A percentile compares a stretch with the other conserved stretches of the same genome.
These are phyloP conservation scores for Rhynchosporium graminicola DNA, from an alignment of 2,329 filamentous ascomycete genomes.

Conservation along the genomic window DNA sequence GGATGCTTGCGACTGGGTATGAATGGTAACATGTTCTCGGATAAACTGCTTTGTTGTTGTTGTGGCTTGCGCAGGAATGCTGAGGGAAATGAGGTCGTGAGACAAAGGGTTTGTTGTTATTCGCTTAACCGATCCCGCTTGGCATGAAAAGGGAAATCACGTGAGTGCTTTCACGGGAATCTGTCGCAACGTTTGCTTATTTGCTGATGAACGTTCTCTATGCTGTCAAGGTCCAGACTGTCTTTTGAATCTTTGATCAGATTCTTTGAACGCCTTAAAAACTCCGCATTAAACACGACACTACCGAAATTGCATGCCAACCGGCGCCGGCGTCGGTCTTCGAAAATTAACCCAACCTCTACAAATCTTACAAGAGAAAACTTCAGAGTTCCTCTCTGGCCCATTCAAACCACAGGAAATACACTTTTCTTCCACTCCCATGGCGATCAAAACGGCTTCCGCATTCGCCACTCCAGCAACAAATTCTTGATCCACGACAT, in stretches of 20 bases:
- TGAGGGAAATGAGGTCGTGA: background rate
- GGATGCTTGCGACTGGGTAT: background rate
- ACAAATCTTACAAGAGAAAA: slow-evolving; percentile 11
- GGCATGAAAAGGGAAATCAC: background rate
- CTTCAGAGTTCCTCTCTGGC: background rate
- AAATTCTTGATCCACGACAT: background rate
- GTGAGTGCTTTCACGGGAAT: background rate
- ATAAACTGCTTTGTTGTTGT: background rate
- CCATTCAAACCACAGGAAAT: background rate
- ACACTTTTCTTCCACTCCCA: background rate
- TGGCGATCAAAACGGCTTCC: background rate
- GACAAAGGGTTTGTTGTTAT: slow-evolving; percentile 5
- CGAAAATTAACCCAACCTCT: slow-evolving; percentile 1
- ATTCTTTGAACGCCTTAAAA: no score
- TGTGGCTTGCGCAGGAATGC: no score
- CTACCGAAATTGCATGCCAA: background rate
- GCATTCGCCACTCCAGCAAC: background rate
- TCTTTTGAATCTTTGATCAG: no score
- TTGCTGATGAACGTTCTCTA: no score
- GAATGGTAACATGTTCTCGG: background rate
- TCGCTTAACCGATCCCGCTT: background rate
- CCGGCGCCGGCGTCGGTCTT: no score
- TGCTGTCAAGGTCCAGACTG: no score
- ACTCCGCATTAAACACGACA: no score
- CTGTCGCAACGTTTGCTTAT: background rate